These are phyloP conservation scores for Beauveria varroae DNA, from an alignment of 2,329 filamentous ascomycete genomes.

Conservation along the genomic window DNA sequence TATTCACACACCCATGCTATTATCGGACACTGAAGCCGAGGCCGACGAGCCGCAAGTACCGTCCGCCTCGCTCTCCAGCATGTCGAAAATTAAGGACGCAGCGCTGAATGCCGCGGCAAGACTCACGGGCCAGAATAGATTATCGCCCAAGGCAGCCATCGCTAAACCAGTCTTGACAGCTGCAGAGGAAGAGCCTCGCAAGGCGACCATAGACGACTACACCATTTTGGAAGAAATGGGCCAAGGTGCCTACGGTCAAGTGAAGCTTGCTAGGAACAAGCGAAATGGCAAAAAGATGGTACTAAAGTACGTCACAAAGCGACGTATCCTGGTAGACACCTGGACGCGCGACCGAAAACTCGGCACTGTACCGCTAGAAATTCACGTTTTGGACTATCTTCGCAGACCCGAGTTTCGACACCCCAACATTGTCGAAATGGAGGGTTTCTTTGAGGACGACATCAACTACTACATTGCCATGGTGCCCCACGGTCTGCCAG, in stretches of 20 bases:
- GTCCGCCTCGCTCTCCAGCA: slow-evolving; percentile 33
- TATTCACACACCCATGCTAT: slow-evolving; percentile 48
- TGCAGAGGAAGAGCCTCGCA: slow-evolving; percentile 38
- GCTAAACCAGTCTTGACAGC: slow-evolving; percentile 24
- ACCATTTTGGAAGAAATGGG: slow-evolving; percentile 96
- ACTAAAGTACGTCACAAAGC: slow-evolving; percentile 95
- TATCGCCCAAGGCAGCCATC: slow-evolving; percentile 20
- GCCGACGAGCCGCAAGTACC: slow-evolving; percentile 38
- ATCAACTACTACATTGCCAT: slow-evolving; percentile 99
- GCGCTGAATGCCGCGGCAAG: slow-evolving; percentile 48
- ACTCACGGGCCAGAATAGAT: slow-evolving; percentile 35
- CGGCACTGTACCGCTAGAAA: slow-evolving; percentile 92
- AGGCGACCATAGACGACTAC: slow-evolving; percentile 86
- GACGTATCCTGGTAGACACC: slow-evolving; percentile 92
- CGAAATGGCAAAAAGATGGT: slow-evolving; percentile 77
- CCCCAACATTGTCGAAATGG: slow-evolving; percentile 66
- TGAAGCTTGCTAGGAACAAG: slow-evolving; percentile 88
- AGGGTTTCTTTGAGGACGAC: slow-evolving; percentile 69
- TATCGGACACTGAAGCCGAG: slow-evolving; percentile 42
- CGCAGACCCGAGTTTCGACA: slow-evolving; percentile 62
- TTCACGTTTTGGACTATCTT: slow-evolving; percentile 92
- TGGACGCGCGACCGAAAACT: slow-evolving; percentile 92
- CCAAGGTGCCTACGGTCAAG: slow-evolving; percentile 94
- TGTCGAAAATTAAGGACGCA: slow-evolving; percentile 49
- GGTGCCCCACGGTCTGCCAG: slow-evolving; percentile 86